Conservation (phyloP, 371 early-diverging fungal species). For the Mucor lusitanicus region DNA sequence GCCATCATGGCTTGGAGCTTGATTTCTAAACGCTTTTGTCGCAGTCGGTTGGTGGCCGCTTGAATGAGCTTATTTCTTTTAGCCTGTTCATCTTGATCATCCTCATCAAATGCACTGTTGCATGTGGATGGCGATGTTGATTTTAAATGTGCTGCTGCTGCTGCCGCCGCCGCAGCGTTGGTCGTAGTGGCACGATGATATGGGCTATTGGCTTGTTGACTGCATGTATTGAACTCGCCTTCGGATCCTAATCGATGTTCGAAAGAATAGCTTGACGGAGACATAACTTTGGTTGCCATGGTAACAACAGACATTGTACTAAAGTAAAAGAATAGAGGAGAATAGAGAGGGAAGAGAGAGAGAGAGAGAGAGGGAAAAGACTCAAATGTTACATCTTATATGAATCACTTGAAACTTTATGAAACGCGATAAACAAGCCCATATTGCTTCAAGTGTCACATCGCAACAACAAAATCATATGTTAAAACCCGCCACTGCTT, state of each 20-base stretch:
- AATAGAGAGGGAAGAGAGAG: background rate
- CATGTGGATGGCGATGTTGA: background rate
- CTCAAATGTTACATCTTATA: background rate
- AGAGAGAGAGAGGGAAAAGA: background rate
- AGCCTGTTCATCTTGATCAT: background rate
- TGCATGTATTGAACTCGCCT: background rate
- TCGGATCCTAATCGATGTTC: background rate
- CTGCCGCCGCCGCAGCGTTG: background rate
- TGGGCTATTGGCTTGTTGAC: background rate
- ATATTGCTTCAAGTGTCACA: slow-evolving; percentile 6
- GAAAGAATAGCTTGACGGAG: background rate
- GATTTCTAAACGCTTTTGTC: slow-evolving; percentile 12
- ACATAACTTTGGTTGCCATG: background rate
- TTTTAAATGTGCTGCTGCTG: background rate
- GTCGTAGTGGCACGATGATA: background rate
- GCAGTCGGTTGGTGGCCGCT: slow-evolving; percentile 14
- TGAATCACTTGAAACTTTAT: slow-evolving; percentile 2
- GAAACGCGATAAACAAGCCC: slow-evolving; percentile 11
- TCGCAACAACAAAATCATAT: background rate
- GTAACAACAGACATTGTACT: background rate
- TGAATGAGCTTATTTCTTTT: slow-evolving; percentile 3
- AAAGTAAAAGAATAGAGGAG: background rate
- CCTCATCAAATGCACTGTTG: background rate
- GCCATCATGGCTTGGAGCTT: slow-evolving; percentile 13
- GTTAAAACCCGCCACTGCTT: background rate